Conservation (phyloP, 768 basidiomycete genomes). For the Tulasnella sp. region DNA sequence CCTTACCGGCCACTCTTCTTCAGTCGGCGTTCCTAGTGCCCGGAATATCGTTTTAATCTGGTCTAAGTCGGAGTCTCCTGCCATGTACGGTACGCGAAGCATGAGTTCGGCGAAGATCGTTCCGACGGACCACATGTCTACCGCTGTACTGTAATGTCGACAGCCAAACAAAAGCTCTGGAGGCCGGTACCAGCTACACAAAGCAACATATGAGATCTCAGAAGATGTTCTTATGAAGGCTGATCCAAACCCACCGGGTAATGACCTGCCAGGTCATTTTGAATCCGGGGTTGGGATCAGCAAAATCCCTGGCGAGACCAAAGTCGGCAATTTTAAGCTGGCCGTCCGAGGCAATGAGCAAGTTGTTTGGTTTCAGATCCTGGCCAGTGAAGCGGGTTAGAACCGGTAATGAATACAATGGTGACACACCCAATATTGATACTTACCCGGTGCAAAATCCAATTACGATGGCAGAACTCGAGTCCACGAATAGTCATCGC, state of each 20-base stretch:
- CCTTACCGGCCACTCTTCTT: conserved; percentile 89
- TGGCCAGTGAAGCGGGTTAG: conserved; percentile 23
- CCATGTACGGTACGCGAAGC: conserved; percentile 88
- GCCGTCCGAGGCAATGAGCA: conserved; percentile 83
- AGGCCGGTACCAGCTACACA: conserved; percentile 86
- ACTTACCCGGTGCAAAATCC: conserved; percentile 80
- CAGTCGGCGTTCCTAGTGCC: conserved; percentile 90
- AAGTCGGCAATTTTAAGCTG: conserved; percentile 97
- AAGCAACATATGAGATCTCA: neutral
- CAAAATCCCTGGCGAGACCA: conserved; percentile 92
- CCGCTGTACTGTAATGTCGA: conserved; percentile 80
- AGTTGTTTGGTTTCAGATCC: conserved; percentile 98
- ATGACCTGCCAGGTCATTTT: conserved; percentile 99
- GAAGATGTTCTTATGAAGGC: neutral
- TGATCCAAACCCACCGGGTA: conserved; percentile 51
- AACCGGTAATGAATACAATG: neutral
- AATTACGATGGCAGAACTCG: conserved; percentile 97
- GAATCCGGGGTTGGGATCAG: conserved; percentile 62
- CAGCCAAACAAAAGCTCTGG: conserved; percentile 90
- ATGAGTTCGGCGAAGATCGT: conserved; percentile 98
- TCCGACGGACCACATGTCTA: conserved; percentile 96
- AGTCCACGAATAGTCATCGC: conserved; percentile 95
- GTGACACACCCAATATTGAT: too few relatives aligned
- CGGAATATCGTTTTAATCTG: conserved; percentile 91
- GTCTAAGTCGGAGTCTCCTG: conserved; percentile 94